phyloP scores from a whole-genome alignment of 345 rosid species.

The Populus deltoides region DNA sequence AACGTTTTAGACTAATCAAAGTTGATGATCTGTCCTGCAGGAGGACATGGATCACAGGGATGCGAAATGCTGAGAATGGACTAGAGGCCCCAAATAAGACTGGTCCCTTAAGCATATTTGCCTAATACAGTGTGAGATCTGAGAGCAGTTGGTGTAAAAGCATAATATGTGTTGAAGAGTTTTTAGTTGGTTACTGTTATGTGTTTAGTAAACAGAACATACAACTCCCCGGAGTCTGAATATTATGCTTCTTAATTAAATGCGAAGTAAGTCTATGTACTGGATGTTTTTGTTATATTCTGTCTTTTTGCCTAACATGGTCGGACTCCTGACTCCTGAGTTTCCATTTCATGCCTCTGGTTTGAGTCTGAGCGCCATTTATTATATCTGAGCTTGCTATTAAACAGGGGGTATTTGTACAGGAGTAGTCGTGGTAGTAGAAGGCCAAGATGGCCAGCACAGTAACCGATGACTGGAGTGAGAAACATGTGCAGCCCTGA shows the following conservation, averaged over 20 bases:
- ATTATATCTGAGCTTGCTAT: neutral
- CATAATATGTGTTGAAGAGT: slow-evolving; percentile 8
- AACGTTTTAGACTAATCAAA: neutral
- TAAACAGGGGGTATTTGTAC: neutral
- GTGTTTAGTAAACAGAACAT: slow-evolving; percentile 9
- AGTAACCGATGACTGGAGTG: neutral
- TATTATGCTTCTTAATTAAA: neutral
- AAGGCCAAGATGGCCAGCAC: neutral
- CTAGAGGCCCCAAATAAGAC: slow-evolving; percentile 58
- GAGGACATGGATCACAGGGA: slow-evolving; percentile 72
- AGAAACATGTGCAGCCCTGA: neutral
- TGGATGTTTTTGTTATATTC: too few relatives aligned
- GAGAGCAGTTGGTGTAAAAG: slow-evolving; percentile 1
- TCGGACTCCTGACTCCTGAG: neutral
- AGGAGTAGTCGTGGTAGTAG: too few relatives aligned
- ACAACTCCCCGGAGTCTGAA: neutral
- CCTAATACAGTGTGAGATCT: slow-evolving; percentile 22
- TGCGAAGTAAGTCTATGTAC: neutral
- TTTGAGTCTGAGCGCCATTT: neutral
- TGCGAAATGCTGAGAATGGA: slow-evolving; percentile 54
- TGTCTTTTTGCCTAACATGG: too few relatives aligned
- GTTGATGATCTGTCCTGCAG: slow-evolving; percentile 36
- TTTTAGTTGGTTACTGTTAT: neutral
- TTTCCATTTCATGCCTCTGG: neutral
- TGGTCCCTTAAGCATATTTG: slow-evolving; percentile 75